These are phyloP conservation scores for Epichloe uncinata DNA, from an alignment of 2,329 filamentous ascomycete genomes.

Conservation along the genomic window DNA sequence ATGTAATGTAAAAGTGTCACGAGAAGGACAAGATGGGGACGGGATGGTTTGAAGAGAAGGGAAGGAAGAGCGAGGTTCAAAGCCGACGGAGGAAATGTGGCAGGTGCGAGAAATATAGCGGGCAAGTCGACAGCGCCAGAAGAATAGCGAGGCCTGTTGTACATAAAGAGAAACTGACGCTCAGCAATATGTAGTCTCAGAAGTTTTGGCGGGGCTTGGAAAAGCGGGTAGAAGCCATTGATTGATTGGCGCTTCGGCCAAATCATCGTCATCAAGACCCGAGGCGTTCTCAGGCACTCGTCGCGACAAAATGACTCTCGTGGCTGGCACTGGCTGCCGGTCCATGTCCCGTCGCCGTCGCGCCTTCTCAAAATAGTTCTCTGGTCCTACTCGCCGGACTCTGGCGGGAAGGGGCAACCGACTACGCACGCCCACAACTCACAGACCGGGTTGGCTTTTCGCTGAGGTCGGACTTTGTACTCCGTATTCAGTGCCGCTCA, in stretches of 20 bases:
- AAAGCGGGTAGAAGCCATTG: slow-evolving; percentile 6
- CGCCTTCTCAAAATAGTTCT: neutral
- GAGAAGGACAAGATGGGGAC: slow-evolving; percentile 1
- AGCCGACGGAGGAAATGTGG: slow-evolving; percentile 4
- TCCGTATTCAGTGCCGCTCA: too few relatives aligned
- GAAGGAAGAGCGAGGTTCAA: slow-evolving; percentile 6
- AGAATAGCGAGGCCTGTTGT: slow-evolving; percentile 3
- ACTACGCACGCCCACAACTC: neutral
- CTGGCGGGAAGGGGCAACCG: neutral
- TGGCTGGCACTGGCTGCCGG: too few relatives aligned
- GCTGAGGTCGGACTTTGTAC: neutral
- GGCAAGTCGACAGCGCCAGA: neutral
- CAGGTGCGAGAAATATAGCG: slow-evolving; percentile 6
- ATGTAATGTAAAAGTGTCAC: neutral
- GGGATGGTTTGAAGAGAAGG: slow-evolving; percentile 7
- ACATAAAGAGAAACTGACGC: slow-evolving; percentile 2
- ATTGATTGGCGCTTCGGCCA: slow-evolving; percentile 2
- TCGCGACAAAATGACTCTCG: too few relatives aligned
- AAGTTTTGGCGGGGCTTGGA: slow-evolving; percentile 8
- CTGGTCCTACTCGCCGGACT: neutral
- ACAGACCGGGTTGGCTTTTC: neutral
- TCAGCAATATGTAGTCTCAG: neutral
- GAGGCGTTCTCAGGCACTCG: too few relatives aligned
- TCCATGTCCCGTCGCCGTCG: too few relatives aligned
- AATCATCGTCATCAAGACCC: slow-evolving; percentile 3